Evolutionary conservation across 192 early-diverging fungal genomes (phyloP), one percentile per base, ranked within the genome.

Genomic region (Chytriomyces hyalinus): DNA sequence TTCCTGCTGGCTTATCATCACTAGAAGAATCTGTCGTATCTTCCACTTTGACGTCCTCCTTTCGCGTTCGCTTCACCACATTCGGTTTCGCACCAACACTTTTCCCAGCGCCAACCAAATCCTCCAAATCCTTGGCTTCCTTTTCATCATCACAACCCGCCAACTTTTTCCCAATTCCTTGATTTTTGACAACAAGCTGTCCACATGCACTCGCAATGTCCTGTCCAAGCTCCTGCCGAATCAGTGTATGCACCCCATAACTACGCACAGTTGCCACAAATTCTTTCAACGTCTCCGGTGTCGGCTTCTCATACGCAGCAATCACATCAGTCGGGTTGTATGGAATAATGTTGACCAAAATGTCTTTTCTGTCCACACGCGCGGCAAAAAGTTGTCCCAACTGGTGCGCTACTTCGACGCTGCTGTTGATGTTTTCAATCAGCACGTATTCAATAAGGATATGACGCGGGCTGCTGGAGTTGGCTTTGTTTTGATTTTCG

Each of bases 381-480:
- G 66, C 77, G 13, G 82, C 64, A 57, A 87, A 78, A 6, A 89
- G 81, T 49, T 77, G 48, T 8, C 88, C 88, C 6, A 89, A 81
- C 47, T 85, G 67, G 62, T 84, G 80, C 7, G 86, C 88, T 15
- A 80, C 78, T 61, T 79, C 76, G 6, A 36, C 47, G 0, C 85
- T 76, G 49, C 84, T 82, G 82, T 89, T 89, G 60, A 89, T 75
- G 47, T 85, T 78, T 24, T 28, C 65, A 49, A 89, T 87, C 46
- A 89, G 57, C 36, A 89, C 85, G 70, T 88, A 89, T 66, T 89
- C 88, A 15, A 88, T 79, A 24, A 89, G 73, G 50, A 89, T 78
- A 48, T 85, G 82, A 8, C 84, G 74, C 8, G 69, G 61, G n/a
- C 65, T 57, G 65, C 75, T 80, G 60, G 47, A 9, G 9, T 75